These are phyloP conservation scores for Hypoxylon perforatum DNA, from an alignment of 495 filamentous ascomycete genomes.

Conservation along the genomic window DNA sequence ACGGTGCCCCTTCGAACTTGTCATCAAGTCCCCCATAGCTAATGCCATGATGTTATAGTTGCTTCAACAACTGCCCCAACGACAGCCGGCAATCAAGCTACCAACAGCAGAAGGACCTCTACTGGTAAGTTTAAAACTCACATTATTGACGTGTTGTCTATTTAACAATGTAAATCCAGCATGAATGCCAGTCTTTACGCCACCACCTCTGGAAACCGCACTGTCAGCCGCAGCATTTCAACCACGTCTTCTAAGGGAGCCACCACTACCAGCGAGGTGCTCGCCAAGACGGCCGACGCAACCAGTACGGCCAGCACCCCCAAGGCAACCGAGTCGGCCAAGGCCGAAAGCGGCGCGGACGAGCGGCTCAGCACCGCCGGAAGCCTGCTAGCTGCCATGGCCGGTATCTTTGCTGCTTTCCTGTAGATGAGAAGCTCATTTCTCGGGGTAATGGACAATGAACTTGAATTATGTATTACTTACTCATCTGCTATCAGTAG, in stretches of 20 bases:
- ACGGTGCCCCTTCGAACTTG: constrained; percentile 10
- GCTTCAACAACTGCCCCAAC: constrained; percentile 63
- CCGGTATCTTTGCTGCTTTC: constrained; percentile 10
- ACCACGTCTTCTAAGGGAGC: constrained; percentile 2
- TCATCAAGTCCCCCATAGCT: constrained; percentile 2
- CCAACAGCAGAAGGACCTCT: constrained; percentile 51
- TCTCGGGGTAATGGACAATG: too few relatives aligned
- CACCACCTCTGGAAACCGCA: constrained; percentile 25
- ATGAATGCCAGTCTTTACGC: constrained; percentile 35
- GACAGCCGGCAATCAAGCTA: constrained; percentile 42
- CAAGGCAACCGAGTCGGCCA: neutral
- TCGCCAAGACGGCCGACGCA: constrained; percentile 13
- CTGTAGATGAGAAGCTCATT: too few relatives aligned
- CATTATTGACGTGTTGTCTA: neutral
- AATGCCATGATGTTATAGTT: constrained; percentile 39
- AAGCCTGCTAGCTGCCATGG: constrained; percentile 19
- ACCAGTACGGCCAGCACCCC: constrained; percentile 5
- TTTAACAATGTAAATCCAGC: constrained; percentile 8
- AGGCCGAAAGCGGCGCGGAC: constrained; percentile 21
- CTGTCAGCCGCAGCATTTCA: constrained; percentile 20
- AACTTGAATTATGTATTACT: too few relatives aligned
- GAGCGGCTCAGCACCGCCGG: constrained; percentile 9
- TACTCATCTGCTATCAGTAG: too few relatives aligned
- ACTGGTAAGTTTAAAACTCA: constrained; percentile 44
- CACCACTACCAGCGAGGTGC: constrained; percentile 14